Percentiles rank a stretch among this genome's conserved stretches.
phyloP scores from a whole-genome alignment of 2,329 filamentous ascomycete genomes.

The Hypoxylon sp. region DNA sequence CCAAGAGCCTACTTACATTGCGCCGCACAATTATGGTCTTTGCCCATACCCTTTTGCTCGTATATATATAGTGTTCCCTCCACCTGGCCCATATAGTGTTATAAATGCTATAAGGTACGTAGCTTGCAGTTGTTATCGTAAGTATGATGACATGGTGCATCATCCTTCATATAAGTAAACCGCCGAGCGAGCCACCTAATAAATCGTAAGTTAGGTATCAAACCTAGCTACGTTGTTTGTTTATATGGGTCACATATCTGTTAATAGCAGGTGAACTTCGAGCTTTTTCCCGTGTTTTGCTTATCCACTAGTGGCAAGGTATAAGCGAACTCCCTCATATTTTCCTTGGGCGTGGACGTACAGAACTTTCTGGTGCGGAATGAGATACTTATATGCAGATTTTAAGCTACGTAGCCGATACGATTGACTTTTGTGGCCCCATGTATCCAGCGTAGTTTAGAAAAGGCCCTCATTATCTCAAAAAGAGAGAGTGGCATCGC shows the following conservation, averaged over 20 bases:
- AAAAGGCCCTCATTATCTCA: neutral
- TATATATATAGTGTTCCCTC: conserved; percentile 9
- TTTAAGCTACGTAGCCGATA: neutral
- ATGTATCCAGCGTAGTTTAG: neutral
- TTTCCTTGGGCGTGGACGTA: neutral
- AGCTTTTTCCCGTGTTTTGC: conserved; percentile 4
- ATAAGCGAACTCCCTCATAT: neutral
- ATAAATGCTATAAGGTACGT: conserved; percentile 26
- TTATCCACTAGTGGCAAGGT: neutral
- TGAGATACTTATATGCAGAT: neutral
- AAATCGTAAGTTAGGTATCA: neutral
- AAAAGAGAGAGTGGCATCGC: neutral
- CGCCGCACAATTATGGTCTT: conserved; percentile 8
- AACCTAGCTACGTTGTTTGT: neutral
- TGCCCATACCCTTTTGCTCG: neutral
- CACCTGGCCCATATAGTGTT: neutral
- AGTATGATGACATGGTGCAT: conserved; percentile 35
- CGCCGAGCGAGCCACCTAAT: conserved; percentile 27
- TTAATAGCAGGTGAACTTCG: neutral
- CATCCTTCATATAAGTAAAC: conserved; percentile 30
- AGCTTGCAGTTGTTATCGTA: conserved; percentile 10
- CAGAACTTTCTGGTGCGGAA: neutral
- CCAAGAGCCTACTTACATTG: conserved; percentile 7
- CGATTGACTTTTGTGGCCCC: neutral
- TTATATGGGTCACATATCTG: conserved; percentile 2